Conservation (phyloP, 2,329 filamentous ascomycete genomes). For the Tetracladium maxilliforme region DNA sequence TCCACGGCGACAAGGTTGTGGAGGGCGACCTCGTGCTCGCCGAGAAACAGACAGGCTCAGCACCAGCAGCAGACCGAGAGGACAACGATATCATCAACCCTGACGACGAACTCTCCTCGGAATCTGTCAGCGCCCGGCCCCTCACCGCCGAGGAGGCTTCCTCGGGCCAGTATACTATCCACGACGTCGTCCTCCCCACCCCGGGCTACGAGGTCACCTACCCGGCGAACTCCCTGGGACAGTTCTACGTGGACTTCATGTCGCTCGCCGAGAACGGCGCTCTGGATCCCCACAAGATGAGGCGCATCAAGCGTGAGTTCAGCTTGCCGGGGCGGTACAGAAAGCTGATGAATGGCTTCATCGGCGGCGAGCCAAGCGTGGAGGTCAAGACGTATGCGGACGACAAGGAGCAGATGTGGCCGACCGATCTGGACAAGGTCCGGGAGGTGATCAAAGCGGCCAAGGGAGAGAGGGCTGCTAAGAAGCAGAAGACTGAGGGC, state of each 20-base stretch:
- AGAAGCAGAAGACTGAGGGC: constrained; percentile 12
- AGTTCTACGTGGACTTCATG: constrained; percentile 83
- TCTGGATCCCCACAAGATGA: constrained; percentile 77
- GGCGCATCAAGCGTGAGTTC: constrained; percentile 70
- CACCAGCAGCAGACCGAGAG: no score
- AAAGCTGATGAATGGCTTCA: constrained; percentile 63
- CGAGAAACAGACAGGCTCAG: constrained; percentile 15
- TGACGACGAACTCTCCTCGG: constrained; percentile 38
- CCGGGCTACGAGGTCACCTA: constrained; percentile 86
- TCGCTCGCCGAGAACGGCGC: constrained; percentile 57
- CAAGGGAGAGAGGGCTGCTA: constrained; percentile 5
- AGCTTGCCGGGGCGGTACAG: constrained; percentile 82
- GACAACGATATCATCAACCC: constrained; percentile 17
- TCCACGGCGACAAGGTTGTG: constrained; percentile 59
- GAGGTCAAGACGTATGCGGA: constrained; percentile 56
- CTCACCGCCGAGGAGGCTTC: constrained; percentile 65
- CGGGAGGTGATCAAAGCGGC: constrained; percentile 6
- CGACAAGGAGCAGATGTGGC: constrained; percentile 70
- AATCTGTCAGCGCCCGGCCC: constrained; percentile 41
- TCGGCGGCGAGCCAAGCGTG: constrained; percentile 44
- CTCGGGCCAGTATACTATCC: constrained; percentile 64
- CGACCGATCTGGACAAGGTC: constrained; percentile 61
- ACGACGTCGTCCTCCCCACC: constrained; percentile 81
- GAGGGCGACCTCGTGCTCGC: constrained; percentile 71
- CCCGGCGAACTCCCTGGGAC: constrained; percentile 68